Conservation (phyloP, 805 yeast species). For the Saturnispora besseyi region DNA sequence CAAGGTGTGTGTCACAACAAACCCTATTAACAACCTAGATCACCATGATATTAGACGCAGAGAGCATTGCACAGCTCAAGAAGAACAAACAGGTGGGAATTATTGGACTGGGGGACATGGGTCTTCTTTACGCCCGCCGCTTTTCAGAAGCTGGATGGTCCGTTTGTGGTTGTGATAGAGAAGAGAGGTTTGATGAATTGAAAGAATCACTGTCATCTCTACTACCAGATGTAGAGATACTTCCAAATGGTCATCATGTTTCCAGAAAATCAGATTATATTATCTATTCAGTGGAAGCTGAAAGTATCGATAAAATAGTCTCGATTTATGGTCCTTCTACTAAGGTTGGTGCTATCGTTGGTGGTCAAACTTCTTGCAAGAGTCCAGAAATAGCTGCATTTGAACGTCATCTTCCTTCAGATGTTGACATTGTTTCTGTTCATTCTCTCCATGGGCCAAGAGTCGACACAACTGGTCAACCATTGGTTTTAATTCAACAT, state of each 20-base stretch:
- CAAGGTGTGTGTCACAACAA: neutral
- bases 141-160: constrained; percentile 80
- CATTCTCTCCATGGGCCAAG: constrained; percentile 95
- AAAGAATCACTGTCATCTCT: constrained; percentile 18
- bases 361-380: constrained; percentile 98
- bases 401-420: constrained; percentile 64
- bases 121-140: constrained; percentile 70
- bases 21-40: too few species aligned
- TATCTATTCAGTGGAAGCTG: constrained; percentile 91
- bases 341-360: constrained; percentile 81
- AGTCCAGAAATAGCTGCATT: constrained; percentile 83
- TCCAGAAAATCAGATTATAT: constrained; percentile 75
- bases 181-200: constrained; percentile 46
- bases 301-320: constrained; percentile 65
- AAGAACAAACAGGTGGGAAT: constrained; percentile 62
- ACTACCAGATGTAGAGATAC: constrained; percentile 38
- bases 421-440: constrained; percentile 74
- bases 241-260: constrained; percentile 76
- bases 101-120: constrained; percentile 98
- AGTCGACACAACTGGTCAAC: constrained; percentile 85
- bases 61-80: constrained; percentile 15
- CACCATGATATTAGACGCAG: constrained; percentile 14
- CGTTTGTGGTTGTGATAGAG: constrained; percentile 83
- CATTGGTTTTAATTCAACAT: constrained; percentile 78
- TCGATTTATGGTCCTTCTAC: constrained; percentile 76